phyloP scores from a whole-genome alignment of 2,329 filamentous ascomycete genomes.

The Cryphonectria carpinicola region DNA sequence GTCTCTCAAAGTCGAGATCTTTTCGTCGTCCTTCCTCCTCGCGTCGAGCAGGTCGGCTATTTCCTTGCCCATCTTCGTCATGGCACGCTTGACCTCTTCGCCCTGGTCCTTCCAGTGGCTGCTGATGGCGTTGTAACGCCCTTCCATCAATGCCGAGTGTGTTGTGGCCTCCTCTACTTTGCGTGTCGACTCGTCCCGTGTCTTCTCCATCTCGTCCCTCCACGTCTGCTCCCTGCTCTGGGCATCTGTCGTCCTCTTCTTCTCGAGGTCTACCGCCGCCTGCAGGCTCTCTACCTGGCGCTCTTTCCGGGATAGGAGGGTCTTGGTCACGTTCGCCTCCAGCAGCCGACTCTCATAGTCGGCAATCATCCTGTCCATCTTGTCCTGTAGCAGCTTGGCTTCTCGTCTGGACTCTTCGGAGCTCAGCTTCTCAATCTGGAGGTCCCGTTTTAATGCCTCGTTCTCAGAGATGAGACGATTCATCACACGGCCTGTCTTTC shows the following conservation, averaged over 20 bases:
- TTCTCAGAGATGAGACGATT: slow-evolving; percentile 82
- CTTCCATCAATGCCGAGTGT: slow-evolving; percentile 69
- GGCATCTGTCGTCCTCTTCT: slow-evolving; percentile 62
- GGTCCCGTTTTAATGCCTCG: slow-evolving; percentile 74
- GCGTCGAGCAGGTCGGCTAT: slow-evolving; percentile 60
- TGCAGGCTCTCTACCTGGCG: slow-evolving; percentile 73
- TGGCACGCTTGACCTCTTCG: slow-evolving; percentile 59
- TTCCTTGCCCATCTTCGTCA: slow-evolving; percentile 55
- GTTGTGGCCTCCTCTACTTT: slow-evolving; percentile 69
- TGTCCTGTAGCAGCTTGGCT: slow-evolving; percentile 69
- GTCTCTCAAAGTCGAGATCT: slow-evolving; percentile 66
- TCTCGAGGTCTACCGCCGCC: slow-evolving; percentile 65
- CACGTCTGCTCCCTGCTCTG: slow-evolving; percentile 63
- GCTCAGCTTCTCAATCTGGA: slow-evolving; percentile 66
- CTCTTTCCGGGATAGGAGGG: slow-evolving; percentile 72
- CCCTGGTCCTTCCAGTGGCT: slow-evolving; percentile 70
- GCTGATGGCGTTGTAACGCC: slow-evolving; percentile 69
- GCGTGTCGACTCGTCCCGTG: slow-evolving; percentile 59
- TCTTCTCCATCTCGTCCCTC: slow-evolving; percentile 67
- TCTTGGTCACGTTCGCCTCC: slow-evolving; percentile 72
- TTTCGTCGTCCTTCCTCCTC: slow-evolving; percentile 63
- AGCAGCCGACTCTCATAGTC: slow-evolving; percentile 73
- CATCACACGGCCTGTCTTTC: slow-evolving; percentile 78
- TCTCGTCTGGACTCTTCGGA: slow-evolving; percentile 74
- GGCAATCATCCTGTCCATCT: slow-evolving; percentile 68